Conservation (phyloP, 192 early-diverging fungal genomes). For the Backusella psychrophila region DNA sequence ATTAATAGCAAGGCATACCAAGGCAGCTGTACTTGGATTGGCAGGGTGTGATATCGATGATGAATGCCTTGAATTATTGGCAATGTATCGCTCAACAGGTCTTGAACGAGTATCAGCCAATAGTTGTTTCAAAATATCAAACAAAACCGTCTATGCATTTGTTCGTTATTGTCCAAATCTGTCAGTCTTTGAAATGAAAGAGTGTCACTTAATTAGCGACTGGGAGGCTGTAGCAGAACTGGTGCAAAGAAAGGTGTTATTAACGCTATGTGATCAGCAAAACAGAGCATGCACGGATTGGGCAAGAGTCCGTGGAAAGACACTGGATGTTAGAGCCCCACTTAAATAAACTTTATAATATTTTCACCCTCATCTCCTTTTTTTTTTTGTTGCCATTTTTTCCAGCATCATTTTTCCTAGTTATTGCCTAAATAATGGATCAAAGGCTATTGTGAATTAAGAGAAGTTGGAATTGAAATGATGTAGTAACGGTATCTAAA, state of each 20-base stretch:
- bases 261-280: constrained; percentile 45
- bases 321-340: constrained; percentile 38
- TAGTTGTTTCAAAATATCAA: constrained; percentile 44
- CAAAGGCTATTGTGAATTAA: not conserved
- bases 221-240: constrained; percentile 44
- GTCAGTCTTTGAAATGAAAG: constrained; percentile 52
- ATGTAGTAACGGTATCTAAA: no score
- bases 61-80: constrained; percentile 44
- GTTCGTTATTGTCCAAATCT: constrained; percentile 43
- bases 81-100: constrained; percentile 34
- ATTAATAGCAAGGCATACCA: constrained; percentile 43
- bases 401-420: not conserved
- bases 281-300: constrained; percentile 42
- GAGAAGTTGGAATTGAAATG: no score
- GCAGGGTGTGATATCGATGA: constrained; percentile 50
- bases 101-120: constrained; percentile 51
- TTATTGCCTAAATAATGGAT: not conserved
- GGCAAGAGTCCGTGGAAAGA: constrained; percentile 30
- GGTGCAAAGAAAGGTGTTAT: constrained; percentile 40
- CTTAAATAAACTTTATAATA: constrained; percentile 25
- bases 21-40: constrained; percentile 43
- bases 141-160: constrained; percentile 38
- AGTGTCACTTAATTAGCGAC: constrained; percentile 46
- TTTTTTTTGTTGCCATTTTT: not conserved
- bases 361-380: not conserved